Evolutionary conservation across 257 asterid species (phyloP), one percentile per base, ranked within the genome.

Genomic region (Solanum megistacrolobum): DNA sequence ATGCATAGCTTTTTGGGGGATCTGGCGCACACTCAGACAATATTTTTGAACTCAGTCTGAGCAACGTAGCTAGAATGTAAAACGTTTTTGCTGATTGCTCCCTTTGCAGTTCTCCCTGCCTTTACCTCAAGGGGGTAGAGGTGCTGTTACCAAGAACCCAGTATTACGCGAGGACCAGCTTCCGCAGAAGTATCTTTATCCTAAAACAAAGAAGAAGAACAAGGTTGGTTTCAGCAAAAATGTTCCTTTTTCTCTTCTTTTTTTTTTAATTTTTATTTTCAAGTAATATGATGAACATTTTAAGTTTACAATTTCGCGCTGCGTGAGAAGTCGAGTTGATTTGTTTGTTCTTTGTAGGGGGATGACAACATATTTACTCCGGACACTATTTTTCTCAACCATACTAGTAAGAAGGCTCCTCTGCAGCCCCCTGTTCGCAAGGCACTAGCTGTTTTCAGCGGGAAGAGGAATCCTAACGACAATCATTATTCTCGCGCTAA

Each of bases 141-240:
- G 93, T 89, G 95, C 95, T 31, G 91, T 96, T 76, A 88, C 97
- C 46, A 96, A 96, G 94, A 97, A 97, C 84, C 99, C 99, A 8
- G 78, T 97, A 68, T 91, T 97, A 86, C 98, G 99, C 16, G 99
- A 97, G 91, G 99, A 97, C 89, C 99, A 96, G 92, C 96, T 96
- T 87, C 99, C 99, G 0, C 96, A 94, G 86, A 97, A 97, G 90
- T 94, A 87, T 90, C 91, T 95, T 74, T 92, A 95, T 89, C 98
- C 99, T 5, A 96, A 95, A 90, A 93, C 92, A 18, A 96, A 95
- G 96, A 97, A 97, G 88, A 96, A 94, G 82, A 97, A 92, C 86
- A 97, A 94, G 98, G 99, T 94, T 46, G 8, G 87, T 73, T 71
- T 75, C 46, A 13, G 68, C 41, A 75, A 41, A 34, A 7, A 27